Evolutionary conservation across 2,329 filamentous ascomycete species (phyloP).

Genomic region (Phaeosphaeriaceae sp.): DNA sequence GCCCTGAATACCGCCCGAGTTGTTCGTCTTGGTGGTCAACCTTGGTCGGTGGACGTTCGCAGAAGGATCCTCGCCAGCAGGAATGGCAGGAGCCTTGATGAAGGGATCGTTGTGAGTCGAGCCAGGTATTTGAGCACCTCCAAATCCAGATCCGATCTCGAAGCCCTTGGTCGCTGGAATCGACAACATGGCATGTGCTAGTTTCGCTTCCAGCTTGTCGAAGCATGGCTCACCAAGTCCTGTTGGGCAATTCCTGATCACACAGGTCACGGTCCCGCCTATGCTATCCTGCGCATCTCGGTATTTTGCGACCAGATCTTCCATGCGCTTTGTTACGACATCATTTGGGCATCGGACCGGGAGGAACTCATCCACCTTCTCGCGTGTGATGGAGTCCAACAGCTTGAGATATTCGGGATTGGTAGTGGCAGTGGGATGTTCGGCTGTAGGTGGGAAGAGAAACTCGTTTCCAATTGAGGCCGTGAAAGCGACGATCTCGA

Average conservation of each 20-base stretch:
- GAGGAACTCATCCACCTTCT: conserved; percentile 81
- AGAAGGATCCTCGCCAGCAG: conserved; percentile 55
- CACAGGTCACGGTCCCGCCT: conserved; percentile 92
- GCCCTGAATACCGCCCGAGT: conserved; percentile 93
- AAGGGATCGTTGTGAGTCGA: conserved; percentile 94
- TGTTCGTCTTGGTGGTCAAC: conserved; percentile 89
- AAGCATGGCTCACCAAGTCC: conserved; percentile 94
- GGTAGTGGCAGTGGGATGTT: conserved; percentile 70
- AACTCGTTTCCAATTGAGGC: conserved; percentile 82
- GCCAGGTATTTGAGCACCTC: conserved; percentile 82
- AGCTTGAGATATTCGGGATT: conserved; percentile 82
- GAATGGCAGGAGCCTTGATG: conserved; percentile 62
- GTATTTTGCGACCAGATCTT: conserved; percentile 77
- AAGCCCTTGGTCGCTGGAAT: conserved; percentile 97
- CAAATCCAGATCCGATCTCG: conserved; percentile 92
- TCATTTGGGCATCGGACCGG: conserved; percentile 85
- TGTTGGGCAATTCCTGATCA: conserved; percentile 83
- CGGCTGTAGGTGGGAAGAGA: conserved; percentile 74
- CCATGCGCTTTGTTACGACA: conserved; percentile 73
- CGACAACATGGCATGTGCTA: conserved; percentile 92
- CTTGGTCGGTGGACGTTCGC: conserved; percentile 58
- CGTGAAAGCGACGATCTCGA: conserved; percentile 92
- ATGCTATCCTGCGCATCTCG: conserved; percentile 85
- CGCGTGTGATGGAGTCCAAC: conserved; percentile 73
- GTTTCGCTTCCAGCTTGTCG: conserved; percentile 90